phyloP scores from a whole-genome alignment of 306 rosid species.

The Astragalus glycyphyllos region DNA sequence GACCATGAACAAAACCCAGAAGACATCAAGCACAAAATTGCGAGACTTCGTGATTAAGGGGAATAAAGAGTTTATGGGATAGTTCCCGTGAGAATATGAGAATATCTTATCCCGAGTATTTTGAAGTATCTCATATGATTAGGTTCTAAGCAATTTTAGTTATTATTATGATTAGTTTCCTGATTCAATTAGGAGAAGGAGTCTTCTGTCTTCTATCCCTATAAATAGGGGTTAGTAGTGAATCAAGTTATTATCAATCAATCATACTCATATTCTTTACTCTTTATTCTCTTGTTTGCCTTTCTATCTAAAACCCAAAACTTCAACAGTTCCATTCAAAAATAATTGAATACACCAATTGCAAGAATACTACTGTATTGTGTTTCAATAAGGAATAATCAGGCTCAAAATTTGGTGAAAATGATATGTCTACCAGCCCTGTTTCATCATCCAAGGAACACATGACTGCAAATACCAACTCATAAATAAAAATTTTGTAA shows the following conservation, averaged over 20 bases:
- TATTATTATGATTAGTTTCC: no score
- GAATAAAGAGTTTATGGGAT: conserved; percentile 1
- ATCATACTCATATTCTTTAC: no score
- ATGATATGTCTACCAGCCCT: conserved; percentile 11
- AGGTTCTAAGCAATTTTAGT: no score
- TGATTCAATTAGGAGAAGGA: no score
- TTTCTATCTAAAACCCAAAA: no score
- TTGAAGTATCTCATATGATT: no score
- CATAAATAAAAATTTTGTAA: background rate
- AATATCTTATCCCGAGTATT: no score
- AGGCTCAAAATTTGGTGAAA: conserved; percentile 23
- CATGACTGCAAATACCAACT: conserved; percentile 1
- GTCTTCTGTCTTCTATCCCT: no score
- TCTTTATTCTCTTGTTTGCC: no score
- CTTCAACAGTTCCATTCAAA: background rate
- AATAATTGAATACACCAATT: background rate
- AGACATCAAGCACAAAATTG: background rate
- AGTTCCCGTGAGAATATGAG: no score
- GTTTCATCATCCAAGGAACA: conserved; percentile 34
- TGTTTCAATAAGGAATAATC: conserved; percentile 23
- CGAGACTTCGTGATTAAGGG: background rate
- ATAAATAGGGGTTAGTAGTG: no score
- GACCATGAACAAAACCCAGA: conserved; percentile 21
- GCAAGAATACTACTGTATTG: background rate
- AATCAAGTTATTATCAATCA: no score